Evolutionary conservation across 176 grass and related monocot species (phyloP), one percentile per base, ranked within the genome.

Genomic region (Eragrostis curvula): DNA sequence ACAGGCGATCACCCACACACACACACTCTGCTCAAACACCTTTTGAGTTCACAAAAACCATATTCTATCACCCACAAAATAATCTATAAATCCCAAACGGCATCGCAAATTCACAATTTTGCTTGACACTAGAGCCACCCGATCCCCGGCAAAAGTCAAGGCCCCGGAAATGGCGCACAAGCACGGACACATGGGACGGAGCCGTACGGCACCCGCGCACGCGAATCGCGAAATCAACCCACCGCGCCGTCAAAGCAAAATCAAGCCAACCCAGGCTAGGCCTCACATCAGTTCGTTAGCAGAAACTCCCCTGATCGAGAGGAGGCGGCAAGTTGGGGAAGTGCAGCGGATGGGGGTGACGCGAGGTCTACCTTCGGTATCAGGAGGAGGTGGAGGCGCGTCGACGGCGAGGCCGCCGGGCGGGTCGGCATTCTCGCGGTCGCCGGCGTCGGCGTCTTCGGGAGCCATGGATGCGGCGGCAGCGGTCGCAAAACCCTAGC

Each of bases 381-480:
- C 78, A 40, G 84, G 91, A 20, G 64, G 91, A 25, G 80, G 84
- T 12, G 86, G 84, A 60, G 86, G 87, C 51, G 83, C 78, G 47
- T 92, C 93, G 69, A 91, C 82, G 58, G 85, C 70, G 83, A 91
- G 70, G 63, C 64, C 66, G 45, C 51, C 80, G 79, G 83, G 59
- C 57, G 68, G 79, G 70, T 90, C 87, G 66, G 66, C 89, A 85
- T 87, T 91, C 77, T 52, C 80, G 74, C 85, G n/a, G 85, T 89
- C 84, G 39, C 65, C 78, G 42, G 72, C 77, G 89, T 87, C 84
- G 36, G 18, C 76, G 43, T 5, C 43, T 11, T 73, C 74, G 74
- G 62, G 73, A 77, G 79, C 73, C 83, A 74, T 78, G 84, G 79
- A 74, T 10, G 53, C 68, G 65, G 84, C 81, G 12, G 41, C 53